Conservation (phyloP, 805 yeast species). For the Lachancea lanzarotensis region DNA sequence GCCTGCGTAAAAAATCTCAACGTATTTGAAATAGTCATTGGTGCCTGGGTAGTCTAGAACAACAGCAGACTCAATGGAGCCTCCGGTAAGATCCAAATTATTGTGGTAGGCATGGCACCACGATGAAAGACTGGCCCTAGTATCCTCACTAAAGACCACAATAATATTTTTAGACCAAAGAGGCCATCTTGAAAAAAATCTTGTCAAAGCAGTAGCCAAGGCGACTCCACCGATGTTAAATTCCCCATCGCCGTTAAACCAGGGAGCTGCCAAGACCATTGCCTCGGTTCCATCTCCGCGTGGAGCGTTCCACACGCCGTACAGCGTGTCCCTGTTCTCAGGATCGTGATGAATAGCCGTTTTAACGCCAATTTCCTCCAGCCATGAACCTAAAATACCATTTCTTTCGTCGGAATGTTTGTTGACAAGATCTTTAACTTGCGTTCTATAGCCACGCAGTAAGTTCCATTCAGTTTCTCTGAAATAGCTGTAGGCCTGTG, state of each 20-base stretch:
- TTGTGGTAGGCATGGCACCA: slow-evolving; percentile 97
- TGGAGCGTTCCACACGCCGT: slow-evolving; percentile 85
- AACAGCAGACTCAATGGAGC: slow-evolving; percentile 86
- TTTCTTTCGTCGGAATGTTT: slow-evolving; percentile 35
- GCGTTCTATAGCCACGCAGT: slow-evolving; percentile 68
- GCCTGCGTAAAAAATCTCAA: slow-evolving; percentile 79
- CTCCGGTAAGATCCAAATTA: slow-evolving; percentile 79
- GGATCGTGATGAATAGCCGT: slow-evolving; percentile 43
- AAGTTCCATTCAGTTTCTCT: slow-evolving; percentile 93
- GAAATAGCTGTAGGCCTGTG: slow-evolving; percentile 87
- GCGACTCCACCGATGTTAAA: slow-evolving; percentile 78
- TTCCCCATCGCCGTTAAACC: slow-evolving; percentile 60
- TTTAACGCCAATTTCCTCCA: slow-evolving; percentile 66
- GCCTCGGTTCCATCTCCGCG: slow-evolving; percentile 96
- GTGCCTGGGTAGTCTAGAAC: slow-evolving; percentile 69
- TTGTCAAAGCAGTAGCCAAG: slow-evolving; percentile 61
- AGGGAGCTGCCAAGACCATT: slow-evolving; percentile 84
- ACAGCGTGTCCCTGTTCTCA: slow-evolving; percentile 45
- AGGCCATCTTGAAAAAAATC: slow-evolving; percentile 79
- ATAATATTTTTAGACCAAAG: slow-evolving; percentile 95
- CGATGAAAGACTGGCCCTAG: slow-evolving; percentile 57
- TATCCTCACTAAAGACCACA: slow-evolving; percentile 72
- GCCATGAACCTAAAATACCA: slow-evolving; percentile 46
- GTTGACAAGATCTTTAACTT: slow-evolving; percentile 34
- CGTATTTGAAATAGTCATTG: slow-evolving; percentile 60